phyloP scores from a whole-genome alignment of 768 basidiomycete genomes.

The Boletus pseudo-olivaceus region DNA sequence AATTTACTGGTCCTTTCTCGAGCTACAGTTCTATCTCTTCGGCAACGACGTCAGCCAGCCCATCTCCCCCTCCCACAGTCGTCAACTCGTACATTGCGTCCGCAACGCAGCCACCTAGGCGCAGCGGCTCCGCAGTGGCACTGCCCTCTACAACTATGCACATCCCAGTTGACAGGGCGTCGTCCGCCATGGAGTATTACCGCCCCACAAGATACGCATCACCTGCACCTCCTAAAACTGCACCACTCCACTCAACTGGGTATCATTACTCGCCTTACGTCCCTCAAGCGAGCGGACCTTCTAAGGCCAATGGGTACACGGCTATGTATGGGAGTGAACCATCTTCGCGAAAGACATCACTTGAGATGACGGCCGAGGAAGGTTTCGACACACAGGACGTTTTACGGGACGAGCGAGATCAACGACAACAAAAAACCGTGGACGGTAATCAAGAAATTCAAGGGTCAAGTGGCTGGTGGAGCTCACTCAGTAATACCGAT shows the following conservation, averaged over 20 bases:
- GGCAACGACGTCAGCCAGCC: constrained; percentile 64
- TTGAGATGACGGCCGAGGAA: constrained; percentile 32
- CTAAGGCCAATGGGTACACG: constrained; percentile 38
- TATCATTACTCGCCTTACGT: constrained; percentile 30
- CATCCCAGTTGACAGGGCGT: constrained; percentile 61
- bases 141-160: constrained; percentile 45
- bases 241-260: constrained; percentile 44
- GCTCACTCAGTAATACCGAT: constrained; percentile 40
- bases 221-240: constrained; percentile 52
- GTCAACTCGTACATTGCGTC: constrained; percentile 36
- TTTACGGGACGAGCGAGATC: constrained; percentile 1
- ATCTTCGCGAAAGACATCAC: constrained; percentile 26
- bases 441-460: constrained; percentile 35
- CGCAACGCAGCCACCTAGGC: constrained; percentile 43
- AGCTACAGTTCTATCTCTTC: constrained; percentile 93
- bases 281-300: constrained; percentile 20
- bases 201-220: constrained; percentile 49
- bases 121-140: constrained; percentile 71
- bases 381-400: constrained; percentile 7
- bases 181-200: constrained; percentile 74
- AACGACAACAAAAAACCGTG: constrained; percentile 10
- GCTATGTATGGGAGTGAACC: constrained; percentile 32
- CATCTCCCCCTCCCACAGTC: constrained; percentile 68
- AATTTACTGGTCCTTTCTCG: constrained; percentile 78
- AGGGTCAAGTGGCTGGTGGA: constrained; percentile 61